These are phyloP conservation scores for Blastobotrys indianensis DNA, from an alignment of 1,139 yeast genomes.

Conservation along the genomic window DNA sequence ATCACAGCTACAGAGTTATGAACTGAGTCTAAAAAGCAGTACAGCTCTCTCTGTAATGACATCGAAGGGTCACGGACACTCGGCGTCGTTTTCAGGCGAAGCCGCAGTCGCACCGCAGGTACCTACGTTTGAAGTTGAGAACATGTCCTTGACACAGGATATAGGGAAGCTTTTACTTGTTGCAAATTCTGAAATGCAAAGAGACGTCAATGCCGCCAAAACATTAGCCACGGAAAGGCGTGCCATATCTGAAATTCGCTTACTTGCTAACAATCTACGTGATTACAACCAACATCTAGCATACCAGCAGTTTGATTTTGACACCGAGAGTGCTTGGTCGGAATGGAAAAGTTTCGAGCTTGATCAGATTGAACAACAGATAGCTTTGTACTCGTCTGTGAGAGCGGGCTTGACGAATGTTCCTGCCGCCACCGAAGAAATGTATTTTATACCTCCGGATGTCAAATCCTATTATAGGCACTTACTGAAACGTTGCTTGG, in stretches of 20 bases:
- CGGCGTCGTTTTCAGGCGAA: neutral
- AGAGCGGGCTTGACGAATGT: neutral
- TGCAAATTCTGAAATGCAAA: conserved; percentile 25
- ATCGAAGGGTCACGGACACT: neutral
- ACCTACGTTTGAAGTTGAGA: conserved; percentile 27
- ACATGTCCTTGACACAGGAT: conserved; percentile 27
- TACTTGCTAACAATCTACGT: conserved; percentile 37
- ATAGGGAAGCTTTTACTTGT: conserved; percentile 22
- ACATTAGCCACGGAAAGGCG: conserved; percentile 42
- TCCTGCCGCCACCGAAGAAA: conserved; percentile 10
- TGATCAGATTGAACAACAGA: conserved; percentile 36
- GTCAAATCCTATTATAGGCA: conserved; percentile 40
- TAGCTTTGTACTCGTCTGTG: conserved; percentile 17
- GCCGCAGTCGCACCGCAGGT: conserved; percentile 5
- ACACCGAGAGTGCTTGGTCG: conserved; percentile 37
- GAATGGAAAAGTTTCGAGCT: conserved; percentile 50
- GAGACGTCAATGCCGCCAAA: conserved; percentile 29
- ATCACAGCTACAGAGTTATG: conserved; percentile 30
- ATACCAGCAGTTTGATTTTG: conserved; percentile 40
- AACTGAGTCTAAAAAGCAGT: conserved; percentile 31
- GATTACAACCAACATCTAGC: conserved; percentile 40
- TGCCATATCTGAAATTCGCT: conserved; percentile 43
- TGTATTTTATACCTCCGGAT: conserved; percentile 29
- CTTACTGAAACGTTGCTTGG: conserved; percentile 29
- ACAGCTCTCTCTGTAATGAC: conserved; percentile 32